Evolutionary conservation across 495 filamentous ascomycete species (phyloP).

Genomic region (Bombardia bombarda): DNA sequence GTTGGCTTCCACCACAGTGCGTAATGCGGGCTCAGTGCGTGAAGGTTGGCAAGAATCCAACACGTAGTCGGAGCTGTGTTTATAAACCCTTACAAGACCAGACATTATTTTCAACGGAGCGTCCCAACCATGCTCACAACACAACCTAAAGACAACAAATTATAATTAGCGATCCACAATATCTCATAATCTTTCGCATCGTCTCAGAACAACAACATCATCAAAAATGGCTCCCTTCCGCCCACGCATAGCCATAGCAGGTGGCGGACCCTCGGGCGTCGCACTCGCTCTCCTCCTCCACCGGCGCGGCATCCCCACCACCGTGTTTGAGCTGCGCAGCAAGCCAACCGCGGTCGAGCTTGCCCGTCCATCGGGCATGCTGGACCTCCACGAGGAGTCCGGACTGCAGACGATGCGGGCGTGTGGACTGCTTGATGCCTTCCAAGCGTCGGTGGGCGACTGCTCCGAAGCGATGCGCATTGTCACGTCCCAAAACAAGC

Average conservation of each 20-base stretch:
- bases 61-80: too few relatives aligned
- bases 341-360: constrained; percentile 22
- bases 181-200: too few relatives aligned
- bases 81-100: too few relatives aligned
- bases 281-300: constrained; percentile 45
- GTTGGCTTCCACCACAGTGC: too few relatives aligned
- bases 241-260: constrained; percentile 44
- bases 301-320: constrained; percentile 26
- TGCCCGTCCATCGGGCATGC: constrained; percentile 32
- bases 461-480: constrained; percentile 28
- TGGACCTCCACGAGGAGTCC: constrained; percentile 40
- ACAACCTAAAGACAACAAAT: too few relatives aligned
- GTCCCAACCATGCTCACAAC: too few relatives aligned
- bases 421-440: constrained; percentile 38
- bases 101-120: too few relatives aligned
- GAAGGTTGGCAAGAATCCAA: too few relatives aligned
- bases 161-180: too few relatives aligned
- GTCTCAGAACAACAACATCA: too few relatives aligned
- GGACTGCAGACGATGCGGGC: constrained; percentile 37
- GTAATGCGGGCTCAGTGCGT: too few relatives aligned
- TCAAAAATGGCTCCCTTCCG: not conserved
- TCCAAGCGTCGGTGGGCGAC: constrained; percentile 23
- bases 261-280: constrained; percentile 47
- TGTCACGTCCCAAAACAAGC: constrained; percentile 30
- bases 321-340: constrained; percentile 38